phyloP scores from a whole-genome alignment of 2,329 filamentous ascomycete species.

The Beauveria sp. region DNA sequence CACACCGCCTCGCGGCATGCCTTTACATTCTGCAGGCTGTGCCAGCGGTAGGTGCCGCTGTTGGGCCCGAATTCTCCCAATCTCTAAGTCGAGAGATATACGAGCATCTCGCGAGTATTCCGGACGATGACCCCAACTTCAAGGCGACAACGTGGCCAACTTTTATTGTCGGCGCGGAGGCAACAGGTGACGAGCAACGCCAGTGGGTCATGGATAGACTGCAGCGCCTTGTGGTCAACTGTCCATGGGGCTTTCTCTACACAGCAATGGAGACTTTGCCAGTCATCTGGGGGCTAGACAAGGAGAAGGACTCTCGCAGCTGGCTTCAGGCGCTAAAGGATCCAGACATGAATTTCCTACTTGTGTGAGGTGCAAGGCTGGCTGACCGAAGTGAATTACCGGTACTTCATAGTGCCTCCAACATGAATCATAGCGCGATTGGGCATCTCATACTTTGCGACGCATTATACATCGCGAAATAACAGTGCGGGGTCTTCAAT shows the following conservation, averaged over 20 bases:
- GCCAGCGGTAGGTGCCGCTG: constrained; percentile 21
- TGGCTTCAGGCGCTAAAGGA: constrained; percentile 39
- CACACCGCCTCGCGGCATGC: constrained; percentile 36
- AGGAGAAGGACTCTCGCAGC: constrained; percentile 22
- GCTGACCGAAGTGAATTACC: not conserved
- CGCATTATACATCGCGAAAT: not conserved
- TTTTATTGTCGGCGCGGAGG: constrained; percentile 45
- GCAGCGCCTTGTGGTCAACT: constrained; percentile 30
- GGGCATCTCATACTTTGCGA: not conserved
- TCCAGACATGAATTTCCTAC: constrained; percentile 34
- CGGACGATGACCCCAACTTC: constrained; percentile 42
- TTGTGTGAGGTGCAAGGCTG: constrained; percentile 25
- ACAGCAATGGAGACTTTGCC: constrained; percentile 39
- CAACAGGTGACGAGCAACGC: constrained; percentile 32
- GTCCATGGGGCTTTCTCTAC: constrained; percentile 42
- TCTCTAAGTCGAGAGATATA: constrained; percentile 38
- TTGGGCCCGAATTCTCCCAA: constrained; percentile 22
- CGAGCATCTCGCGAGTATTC: constrained; percentile 38
- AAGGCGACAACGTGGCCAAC: constrained; percentile 51
- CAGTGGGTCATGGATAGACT: constrained; percentile 42
- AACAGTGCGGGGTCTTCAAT: not conserved
- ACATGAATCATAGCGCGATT: not conserved
- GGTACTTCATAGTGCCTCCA: not conserved
- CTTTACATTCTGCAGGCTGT: constrained; percentile 38
- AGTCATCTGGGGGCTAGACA: constrained; percentile 34